These are phyloP conservation scores for Paratinospora sagittata DNA, from an alignment of 164 flowering plant species.

Conservation along the genomic window DNA sequence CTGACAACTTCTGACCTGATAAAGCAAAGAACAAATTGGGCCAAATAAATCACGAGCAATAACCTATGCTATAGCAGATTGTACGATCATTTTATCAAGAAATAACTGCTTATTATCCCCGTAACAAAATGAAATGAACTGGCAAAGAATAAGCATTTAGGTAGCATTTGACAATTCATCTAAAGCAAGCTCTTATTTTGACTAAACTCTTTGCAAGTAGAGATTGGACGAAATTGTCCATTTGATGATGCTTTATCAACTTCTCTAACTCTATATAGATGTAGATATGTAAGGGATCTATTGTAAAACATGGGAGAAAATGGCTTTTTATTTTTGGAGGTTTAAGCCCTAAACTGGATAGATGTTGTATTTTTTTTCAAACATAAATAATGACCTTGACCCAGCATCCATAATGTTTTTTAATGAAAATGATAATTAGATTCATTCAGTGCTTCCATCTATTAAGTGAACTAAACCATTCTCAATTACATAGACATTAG, in stretches of 20 bases:
- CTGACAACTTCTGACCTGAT: constrained; percentile 79
- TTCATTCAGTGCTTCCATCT: not conserved
- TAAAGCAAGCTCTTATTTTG: not conserved
- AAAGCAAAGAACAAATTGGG: constrained; percentile 1
- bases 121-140: not conserved
- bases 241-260: too few relatives aligned
- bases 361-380: not conserved
- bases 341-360: not conserved
- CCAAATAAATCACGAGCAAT: not conserved
- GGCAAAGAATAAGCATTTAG: not conserved
- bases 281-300: too few relatives aligned
- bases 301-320: too few relatives aligned
- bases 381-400: not conserved
- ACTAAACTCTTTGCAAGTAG: too few relatives aligned
- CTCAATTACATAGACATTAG: not conserved
- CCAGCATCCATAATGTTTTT: not conserved
- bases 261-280: too few relatives aligned
- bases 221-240: too few relatives aligned
- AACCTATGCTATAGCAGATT: not conserved
- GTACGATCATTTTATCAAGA: not conserved
- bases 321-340: too few relatives aligned
- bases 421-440: not conserved
- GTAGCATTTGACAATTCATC: not conserved
- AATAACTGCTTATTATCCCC: not conserved
- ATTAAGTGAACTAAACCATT: not conserved